Percentiles rank a stretch among this genome's conserved stretches.
phyloP scores from a whole-genome alignment of 495 filamentous ascomycete species.

The Penicillium odoratum region DNA sequence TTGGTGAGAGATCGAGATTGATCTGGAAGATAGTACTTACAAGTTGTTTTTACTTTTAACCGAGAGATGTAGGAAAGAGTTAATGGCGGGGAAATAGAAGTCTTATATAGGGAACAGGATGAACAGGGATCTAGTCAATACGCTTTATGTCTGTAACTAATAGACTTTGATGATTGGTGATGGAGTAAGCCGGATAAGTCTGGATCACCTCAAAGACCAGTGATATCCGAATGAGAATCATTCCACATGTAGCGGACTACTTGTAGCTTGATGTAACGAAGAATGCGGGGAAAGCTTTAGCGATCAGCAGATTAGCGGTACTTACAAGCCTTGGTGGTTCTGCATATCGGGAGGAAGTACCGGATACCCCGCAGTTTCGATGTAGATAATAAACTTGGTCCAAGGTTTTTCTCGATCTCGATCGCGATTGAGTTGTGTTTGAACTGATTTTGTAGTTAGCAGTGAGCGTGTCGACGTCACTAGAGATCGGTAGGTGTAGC shows the following conservation, averaged over 20 bases:
- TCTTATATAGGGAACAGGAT: not conserved
- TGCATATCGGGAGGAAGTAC: not conserved
- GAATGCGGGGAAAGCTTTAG: constrained; percentile 33
- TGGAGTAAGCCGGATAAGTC: not conserved
- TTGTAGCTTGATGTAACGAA: constrained; percentile 22
- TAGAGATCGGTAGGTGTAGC: too few relatives aligned
- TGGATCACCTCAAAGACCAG: not conserved
- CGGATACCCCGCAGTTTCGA: not conserved
- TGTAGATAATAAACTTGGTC: too few relatives aligned
- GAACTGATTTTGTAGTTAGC: not conserved
- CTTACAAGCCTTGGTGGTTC: not conserved
- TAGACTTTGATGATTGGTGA: too few relatives aligned
- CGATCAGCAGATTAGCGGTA: constrained; percentile 3
- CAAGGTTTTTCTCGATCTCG: not conserved
- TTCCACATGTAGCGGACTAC: not conserved
- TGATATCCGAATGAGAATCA: not conserved
- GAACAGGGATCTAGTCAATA: too few relatives aligned
- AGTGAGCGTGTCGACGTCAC: too few relatives aligned
- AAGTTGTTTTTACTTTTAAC: too few relatives aligned
- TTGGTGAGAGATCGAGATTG: not conserved
- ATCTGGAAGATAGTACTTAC: not conserved
- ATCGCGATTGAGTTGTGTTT: not conserved
- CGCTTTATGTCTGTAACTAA: too few relatives aligned
- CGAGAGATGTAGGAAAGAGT: not conserved
- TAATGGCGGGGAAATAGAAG: not conserved